Conservation (phyloP, 2,329 filamentous ascomycete species). For the Zalaria sp. region DNA sequence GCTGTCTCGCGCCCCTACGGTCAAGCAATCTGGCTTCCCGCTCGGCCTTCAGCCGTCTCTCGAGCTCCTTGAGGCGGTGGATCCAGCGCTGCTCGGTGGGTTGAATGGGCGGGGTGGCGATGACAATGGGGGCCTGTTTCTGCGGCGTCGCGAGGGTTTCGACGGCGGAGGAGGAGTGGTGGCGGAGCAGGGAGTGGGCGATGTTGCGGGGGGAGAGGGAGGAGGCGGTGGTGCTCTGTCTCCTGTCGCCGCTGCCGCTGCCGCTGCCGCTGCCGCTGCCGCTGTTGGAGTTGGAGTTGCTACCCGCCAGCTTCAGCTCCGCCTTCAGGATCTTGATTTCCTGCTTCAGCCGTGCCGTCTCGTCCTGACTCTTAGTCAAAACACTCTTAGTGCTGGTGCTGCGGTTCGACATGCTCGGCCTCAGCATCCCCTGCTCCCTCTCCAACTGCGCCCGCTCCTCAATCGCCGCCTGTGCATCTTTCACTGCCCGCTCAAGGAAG, state of each 20-base stretch:
- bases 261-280: conserved; percentile 7
- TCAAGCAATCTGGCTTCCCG: conserved; percentile 76
- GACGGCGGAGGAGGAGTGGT: conserved; percentile 38
- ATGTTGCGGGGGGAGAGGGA: conserved; percentile 24
- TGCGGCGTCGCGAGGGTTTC: conserved; percentile 21
- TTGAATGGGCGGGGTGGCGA: conserved; percentile 21
- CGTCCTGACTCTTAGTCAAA: conserved; percentile 27
- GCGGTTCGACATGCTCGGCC: conserved; percentile 14
- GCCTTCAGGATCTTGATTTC: conserved; percentile 48
- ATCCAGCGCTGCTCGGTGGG: conserved; percentile 65
- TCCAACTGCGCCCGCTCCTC: conserved; percentile 32
- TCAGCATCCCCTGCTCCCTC: not conserved
- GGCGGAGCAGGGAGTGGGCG: conserved; percentile 38
- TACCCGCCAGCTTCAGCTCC: conserved; percentile 37
- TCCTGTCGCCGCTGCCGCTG: not conserved
- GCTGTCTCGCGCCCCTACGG: conserved; percentile 65
- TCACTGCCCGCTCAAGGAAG: conserved; percentile 65
- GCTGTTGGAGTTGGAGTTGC: conserved; percentile 36
- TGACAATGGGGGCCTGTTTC: conserved; percentile 32
- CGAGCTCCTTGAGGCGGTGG: conserved; percentile 71
- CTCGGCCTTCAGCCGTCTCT: conserved; percentile 79
- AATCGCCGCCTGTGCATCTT: conserved; percentile 43
- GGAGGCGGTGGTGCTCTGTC: not conserved
- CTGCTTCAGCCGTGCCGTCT: conserved; percentile 43
- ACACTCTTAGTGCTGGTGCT: conserved; percentile 10